phyloP scores from a whole-genome alignment of 441 rosid species.

The Breynia disticha region DNA sequence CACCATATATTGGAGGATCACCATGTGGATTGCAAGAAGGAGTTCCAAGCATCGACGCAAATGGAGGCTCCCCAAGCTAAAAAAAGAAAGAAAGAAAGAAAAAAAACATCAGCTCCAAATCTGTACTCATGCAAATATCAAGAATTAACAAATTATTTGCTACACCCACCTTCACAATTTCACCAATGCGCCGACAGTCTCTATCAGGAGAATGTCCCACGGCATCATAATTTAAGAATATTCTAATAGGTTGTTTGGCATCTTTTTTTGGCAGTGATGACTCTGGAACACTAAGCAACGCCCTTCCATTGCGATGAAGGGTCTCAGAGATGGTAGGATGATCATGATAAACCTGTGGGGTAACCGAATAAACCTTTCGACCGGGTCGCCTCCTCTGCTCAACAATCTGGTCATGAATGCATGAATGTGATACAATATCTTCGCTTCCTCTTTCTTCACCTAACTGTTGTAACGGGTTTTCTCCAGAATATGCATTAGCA shows the following conservation, averaged over 20 bases:
- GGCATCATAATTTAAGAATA: constrained; percentile 96
- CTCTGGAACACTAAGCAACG: constrained; percentile 48
- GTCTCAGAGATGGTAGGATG: constrained; percentile 30
- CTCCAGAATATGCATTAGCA: constrained; percentile 30
- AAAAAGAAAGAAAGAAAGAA: constrained; percentile 11
- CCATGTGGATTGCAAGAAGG: constrained; percentile 77
- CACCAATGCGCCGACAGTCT: constrained; percentile 79
- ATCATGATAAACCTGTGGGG: constrained; percentile 84
- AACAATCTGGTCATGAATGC: constrained; percentile 91
- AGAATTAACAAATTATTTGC: constrained; percentile 5
- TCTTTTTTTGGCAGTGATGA: constrained; percentile 27
- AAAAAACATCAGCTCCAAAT: constrained; percentile 12
- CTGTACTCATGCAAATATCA: constrained; percentile 1
- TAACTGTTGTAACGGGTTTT: constrained; percentile 27
- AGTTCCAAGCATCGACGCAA: constrained; percentile 32
- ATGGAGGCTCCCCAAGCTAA: constrained; percentile 94
- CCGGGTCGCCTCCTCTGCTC: constrained; percentile 87
- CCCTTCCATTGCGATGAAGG: constrained; percentile 57
- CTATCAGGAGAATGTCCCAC: constrained; percentile 92
- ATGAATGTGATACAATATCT: constrained; percentile 61
- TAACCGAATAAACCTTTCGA: constrained; percentile 68
- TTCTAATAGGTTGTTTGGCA: constrained; percentile 82
- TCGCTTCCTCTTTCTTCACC: constrained; percentile 36
- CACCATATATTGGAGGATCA: constrained; percentile 78
- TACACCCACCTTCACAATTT: constrained; percentile 73